Evolutionary conservation across 106 monocot genomes (phyloP), one percentile per base, ranked within the genome.

Genomic region (Dendrobium huoshanense): DNA sequence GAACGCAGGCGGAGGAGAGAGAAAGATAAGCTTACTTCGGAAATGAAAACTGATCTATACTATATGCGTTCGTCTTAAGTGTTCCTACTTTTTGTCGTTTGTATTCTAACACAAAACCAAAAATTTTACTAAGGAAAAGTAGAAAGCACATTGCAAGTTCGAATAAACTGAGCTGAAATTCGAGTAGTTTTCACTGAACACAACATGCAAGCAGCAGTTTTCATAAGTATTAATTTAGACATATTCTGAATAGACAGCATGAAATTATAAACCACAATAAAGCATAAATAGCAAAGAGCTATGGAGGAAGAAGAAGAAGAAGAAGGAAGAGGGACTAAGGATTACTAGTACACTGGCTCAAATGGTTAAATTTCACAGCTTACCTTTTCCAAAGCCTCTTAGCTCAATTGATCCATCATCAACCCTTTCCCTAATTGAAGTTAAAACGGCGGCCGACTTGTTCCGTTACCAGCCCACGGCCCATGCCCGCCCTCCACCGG

Each of bases 401-500:
- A n/a, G 20, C n/a, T 20, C 61, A 6, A 61, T 61, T 20, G 61
- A 61, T 70, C 7, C 25, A 51, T 51, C 51, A 11, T 51, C 51
- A 51, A 51, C 51, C 16, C 51, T 51, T 51, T 13, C 13, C 13
- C 15, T 13, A 51, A 51, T 51, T 51, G 1, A 41, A 10, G 19
- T 73, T 9, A 73, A 73, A 73, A 73, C 19, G 73, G 73, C 42
- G 41, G 73, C 42, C 73, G 73, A 7, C 73, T 18, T 2, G 73
- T 6, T 6, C 33, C 18, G 73, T 73, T 73, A 9, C 73, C 73
- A 0, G 41, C 73, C 73, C 73, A 73, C 17, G 25, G 68, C 13
- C 41, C 44, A 25, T 75, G 75, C 22, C 47, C 44, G 1, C 47
- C 75, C 19, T 75, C 75, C 0, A 75, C 75, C 24, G 75, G 75